Evolutionary conservation across 805 yeast species (phyloP).

Genomic region (Saccharomycopsis olivae): DNA sequence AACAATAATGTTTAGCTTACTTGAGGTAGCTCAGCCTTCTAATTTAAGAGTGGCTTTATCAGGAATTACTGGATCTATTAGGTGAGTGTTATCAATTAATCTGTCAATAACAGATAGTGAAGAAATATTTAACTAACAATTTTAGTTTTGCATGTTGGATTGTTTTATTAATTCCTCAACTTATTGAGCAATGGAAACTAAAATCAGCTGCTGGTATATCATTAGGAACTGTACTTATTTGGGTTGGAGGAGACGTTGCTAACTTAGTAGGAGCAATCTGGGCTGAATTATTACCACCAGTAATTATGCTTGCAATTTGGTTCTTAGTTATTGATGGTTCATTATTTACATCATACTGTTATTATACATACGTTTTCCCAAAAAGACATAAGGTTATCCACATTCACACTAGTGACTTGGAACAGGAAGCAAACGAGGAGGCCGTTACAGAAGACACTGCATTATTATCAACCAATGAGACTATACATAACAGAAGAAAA

Average conservation of each 20-base stretch:
- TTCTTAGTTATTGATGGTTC: conserved; percentile 60
- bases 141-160: conserved; percentile 66
- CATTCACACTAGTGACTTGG: conserved; percentile 15
- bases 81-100: conserved; percentile 28
- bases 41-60: conserved; percentile 37
- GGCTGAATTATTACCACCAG: conserved; percentile 64
- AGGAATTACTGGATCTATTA: conserved; percentile 59
- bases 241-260: conserved; percentile 65
- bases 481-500: not conserved
- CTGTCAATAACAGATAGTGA: no score
- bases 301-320: conserved; percentile 63
- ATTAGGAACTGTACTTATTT: conserved; percentile 50
- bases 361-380: conserved; percentile 41
- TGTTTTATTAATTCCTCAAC: conserved; percentile 64
- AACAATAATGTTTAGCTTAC: no score
- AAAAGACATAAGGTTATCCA: conserved; percentile 22
- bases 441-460: not conserved
- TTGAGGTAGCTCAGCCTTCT: conserved; percentile 4
- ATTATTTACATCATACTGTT: conserved; percentile 46
- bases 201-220: conserved; percentile 69
- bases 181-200: conserved; percentile 70
- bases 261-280: conserved; percentile 59
- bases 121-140: no score
- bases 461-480: not conserved
- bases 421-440: not conserved